phyloP scores from a whole-genome alignment of 1,284 basidiomycete species.

The Malassezia sp. region DNA sequence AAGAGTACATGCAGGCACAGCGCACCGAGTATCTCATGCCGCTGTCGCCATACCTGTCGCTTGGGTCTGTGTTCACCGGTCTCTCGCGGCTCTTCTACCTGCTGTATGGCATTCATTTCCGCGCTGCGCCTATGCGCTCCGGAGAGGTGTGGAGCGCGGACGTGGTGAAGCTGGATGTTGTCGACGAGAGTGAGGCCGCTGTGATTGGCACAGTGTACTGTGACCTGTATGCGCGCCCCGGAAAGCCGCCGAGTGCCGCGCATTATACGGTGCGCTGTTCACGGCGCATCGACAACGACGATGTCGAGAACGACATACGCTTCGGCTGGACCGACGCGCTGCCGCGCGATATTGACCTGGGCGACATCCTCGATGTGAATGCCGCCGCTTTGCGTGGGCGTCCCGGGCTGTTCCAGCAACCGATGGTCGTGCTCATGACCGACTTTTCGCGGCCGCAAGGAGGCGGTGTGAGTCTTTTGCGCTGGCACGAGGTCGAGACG shows the following conservation, averaged over 20 bases:
- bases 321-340: conserved; percentile 7
- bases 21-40: conserved; percentile 23
- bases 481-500: conserved; percentile 89
- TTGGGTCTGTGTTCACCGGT: conserved; percentile 41
- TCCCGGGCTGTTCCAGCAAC: conserved; percentile 59
- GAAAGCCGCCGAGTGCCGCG: conserved; percentile 81
- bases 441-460: conserved; percentile 65
- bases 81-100: conserved; percentile 35
- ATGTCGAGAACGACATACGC: conserved; percentile 56
- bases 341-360: conserved; percentile 7
- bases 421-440: conserved; percentile 79
- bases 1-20: conserved; percentile 24
- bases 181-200: conserved; percentile 67
- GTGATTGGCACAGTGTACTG: conserved; percentile 87
- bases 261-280: conserved; percentile 97
- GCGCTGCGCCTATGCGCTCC: conserved; percentile 43
- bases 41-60: conserved; percentile 36
- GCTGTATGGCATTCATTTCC: conserved; percentile 39
- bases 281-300: conserved; percentile 78
- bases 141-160: conserved; percentile 82
- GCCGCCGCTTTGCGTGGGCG: conserved; percentile 50
- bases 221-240: conserved; percentile 72
- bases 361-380: conserved; percentile 28
- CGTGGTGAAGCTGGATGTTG: conserved; percentile 81
- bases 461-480: conserved; percentile 59